phyloP scores from a whole-genome alignment of 352 stramenopile species.

The Thalassiosira hispida region DNA sequence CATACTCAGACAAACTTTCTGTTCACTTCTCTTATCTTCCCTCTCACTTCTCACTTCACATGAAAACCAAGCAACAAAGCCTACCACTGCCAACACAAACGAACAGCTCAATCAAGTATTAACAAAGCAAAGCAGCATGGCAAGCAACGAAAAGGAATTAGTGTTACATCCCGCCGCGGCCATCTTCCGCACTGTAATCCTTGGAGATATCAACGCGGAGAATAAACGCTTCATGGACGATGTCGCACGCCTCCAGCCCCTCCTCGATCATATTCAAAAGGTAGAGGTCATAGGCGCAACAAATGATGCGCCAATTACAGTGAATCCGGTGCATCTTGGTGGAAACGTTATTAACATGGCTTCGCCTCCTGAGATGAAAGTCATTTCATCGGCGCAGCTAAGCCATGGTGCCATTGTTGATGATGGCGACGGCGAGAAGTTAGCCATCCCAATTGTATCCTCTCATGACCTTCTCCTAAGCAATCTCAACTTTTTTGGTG shows the following conservation, averaged over 20 bases:
- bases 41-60: too few relatives aligned
- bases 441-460: slow-evolving; percentile 1
- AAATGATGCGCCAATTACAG: not conserved
- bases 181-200: slow-evolving; percentile 11
- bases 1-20: too few relatives aligned
- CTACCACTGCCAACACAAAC: too few relatives aligned
- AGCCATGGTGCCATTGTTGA: not conserved
- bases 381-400: not conserved
- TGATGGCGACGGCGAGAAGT: not conserved
- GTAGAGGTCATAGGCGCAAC: not conserved
- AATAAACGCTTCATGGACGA: slow-evolving; percentile 5
- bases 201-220: slow-evolving; percentile 1
- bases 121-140: not conserved
- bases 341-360: not conserved
- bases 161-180: slow-evolving; percentile 15
- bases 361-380: not conserved
- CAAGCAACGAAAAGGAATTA: not conserved
- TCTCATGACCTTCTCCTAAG: not conserved
- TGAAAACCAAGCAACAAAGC: too few relatives aligned
- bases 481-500: not conserved
- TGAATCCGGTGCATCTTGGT: not conserved
- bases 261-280: slow-evolving; percentile 15
- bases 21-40: too few relatives aligned
- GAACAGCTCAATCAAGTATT: too few relatives aligned
- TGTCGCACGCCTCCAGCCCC: slow-evolving; percentile 9